Base-by-base conservation (phyloP, 148 eudicot species). In the Camellia sinensis region DNA sequence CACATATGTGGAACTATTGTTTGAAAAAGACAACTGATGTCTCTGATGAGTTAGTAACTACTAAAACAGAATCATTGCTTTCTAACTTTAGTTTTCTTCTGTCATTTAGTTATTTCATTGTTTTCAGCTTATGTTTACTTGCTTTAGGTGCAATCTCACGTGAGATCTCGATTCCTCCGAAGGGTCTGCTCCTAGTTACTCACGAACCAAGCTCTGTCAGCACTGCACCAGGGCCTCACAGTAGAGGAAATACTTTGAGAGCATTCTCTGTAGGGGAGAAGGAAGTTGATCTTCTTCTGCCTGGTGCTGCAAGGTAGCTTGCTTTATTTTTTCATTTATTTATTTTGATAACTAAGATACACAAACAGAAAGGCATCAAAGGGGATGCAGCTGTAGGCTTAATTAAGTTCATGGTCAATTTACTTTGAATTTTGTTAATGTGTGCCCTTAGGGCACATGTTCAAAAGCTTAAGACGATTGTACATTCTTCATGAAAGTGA, bases 231-330 rank as follows among this genome's bases (percentile, higher is more conserved):
- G 99, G 99, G n/a, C 88, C 99, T 64, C 99, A 96, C 85, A 86
- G 83, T n/a, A 87, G 99, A 87, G 99, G 99, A 77, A 88, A 84
- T 80, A 83, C 92, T 22, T 79, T 96, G 82, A 89, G 83, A 84
- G 97, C 99, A 19, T 87, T 79, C 74, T 89, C 99, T 72, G 84
- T 89, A 59, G 99, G 99, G 64, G 92, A 91, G 64, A 87, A 78
- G 81, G 98, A 96, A 88, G 99, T 90, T 84, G 99, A 96, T 88
- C 91, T 96, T 66, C 87, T 96, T 62, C 92, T 96, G 77, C 99
- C 99, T 76, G 99, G 97, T 54, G 90, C 99, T 79, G 99, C 88
- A 91, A 96, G 99, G 99, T 96, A 86, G 17, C 63, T 74, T 78
- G 4, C 17, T 54, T 10, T 46, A 19, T 44, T 14, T 66, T 12